Base-by-base conservation (phyloP, 225 moss, liverwort and hornwort species). In the Physcomitrellopsis africana region DNA sequence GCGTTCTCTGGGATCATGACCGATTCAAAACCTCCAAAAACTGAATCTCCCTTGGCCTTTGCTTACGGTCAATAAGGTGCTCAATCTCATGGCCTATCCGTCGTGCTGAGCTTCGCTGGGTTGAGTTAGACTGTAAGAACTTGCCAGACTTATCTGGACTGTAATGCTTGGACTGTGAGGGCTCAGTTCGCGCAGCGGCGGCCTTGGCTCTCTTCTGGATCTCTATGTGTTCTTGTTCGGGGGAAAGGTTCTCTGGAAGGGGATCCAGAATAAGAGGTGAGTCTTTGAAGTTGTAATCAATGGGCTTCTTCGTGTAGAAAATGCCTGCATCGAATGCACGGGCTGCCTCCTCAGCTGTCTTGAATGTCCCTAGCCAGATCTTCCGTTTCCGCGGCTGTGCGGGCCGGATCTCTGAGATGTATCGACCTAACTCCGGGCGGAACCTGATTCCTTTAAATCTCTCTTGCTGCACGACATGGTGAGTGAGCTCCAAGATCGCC, bases 171-270 rank as follows among this genome's bases (percentile, higher is more conserved):
- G 32, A 37, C 0, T 37, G 32, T 37, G 32, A 37, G 32, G 60
- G 24, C 62, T 51, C 61, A 16, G 23, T 47, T 27, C 72, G 41
- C 18, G 67, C 65, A 2, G 76, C 76, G 16, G 76, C 76, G 11
- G 67, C 66, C 15, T 76, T 76, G 15, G 76, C 76, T 24, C 58
- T 65, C 65, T 76, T 76, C 48, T 76, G 76, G 24, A 76, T 76
- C 16, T 65, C 76, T 26, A 48, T 32, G 47, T 76, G 76, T 32
- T 47, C 41, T 56, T 76, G 37, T 18, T 76, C 76, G 3, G 57
- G 55, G 46, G 67, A 19, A 9, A 76, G 23, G 54, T 48, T 23
- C 10, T 29, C 57, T 8, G 51, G 45, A 2, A 76, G 58, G 11
- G 76, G 66, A 26, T 65, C 54, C 11, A 76, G 67, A 17, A 23